Base-by-base conservation (phyloP, 2,329 filamentous ascomycete genomes). In the Calonectria fujianensis region DNA sequence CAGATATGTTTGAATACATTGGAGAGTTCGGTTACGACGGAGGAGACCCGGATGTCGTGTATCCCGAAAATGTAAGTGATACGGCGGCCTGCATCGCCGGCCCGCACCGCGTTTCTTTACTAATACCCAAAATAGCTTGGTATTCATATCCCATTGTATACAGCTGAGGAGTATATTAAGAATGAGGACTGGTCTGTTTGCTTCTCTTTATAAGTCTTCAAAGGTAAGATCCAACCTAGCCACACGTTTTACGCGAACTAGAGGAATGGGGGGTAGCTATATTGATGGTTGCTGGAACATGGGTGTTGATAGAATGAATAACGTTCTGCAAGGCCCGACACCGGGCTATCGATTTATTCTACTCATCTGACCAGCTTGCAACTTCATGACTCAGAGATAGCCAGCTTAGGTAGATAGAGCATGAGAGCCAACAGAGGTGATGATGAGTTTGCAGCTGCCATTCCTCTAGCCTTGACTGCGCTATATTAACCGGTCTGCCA, bases 1-100 rank as follows among this genome's bases (percentile, higher is more conserved):
- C 64, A 6, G 64, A 67, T 27, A 67, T 67, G 64, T 39, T 67
- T 6, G 64, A 52, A 50, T 67, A 67, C n/a, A 41, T 51, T n/a
- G 32, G 48, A 32, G 64, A 67, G 13, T 67, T 67, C 16, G 64
- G 64, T 6, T 67, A 67, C 18, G 31, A 51, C 7, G 64, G 64
- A 6, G n/a, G 45, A 16, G 45, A 50, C 45, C 45, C 45, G 18
- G 24, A n/a, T 50, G 45, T 50, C 18, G 45, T 50, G 45, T 50
- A 50, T 50, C 45, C 45, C 18, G 45, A 50, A 50, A 50, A 50
- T n/a, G 45, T 50, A 50, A 50, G 45, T 50, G 18, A n/a, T 50
- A n/a, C 24, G 20, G 24, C 45, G 45, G 7, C 45, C 45, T 50
- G 18, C 7, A 50, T 50, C 16, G 45, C 45, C 45, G n/a, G 7